These are phyloP conservation scores for Candida loeiensis DNA, from an alignment of 805 yeast genomes.

Conservation along the genomic window DNA sequence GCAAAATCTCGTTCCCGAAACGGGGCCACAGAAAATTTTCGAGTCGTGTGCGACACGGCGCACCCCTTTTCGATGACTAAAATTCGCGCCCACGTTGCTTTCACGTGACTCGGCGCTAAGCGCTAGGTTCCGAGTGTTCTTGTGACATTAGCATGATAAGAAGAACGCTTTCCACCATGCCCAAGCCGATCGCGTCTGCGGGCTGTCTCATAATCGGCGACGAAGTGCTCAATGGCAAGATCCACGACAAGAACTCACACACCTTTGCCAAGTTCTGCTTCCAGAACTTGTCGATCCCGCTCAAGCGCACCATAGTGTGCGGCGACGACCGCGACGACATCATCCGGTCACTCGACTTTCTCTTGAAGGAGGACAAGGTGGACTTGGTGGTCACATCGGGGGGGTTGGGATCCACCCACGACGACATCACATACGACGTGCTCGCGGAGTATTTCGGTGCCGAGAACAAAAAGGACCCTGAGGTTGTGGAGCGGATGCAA, in stretches of 20 bases:
- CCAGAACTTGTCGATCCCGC: constrained; percentile 55
- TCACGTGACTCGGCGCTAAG: neutral
- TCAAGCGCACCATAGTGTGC: constrained; percentile 64
- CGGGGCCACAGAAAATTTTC: constrained; percentile 1
- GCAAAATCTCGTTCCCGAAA: constrained; percentile 1
- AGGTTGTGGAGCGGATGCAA: constrained; percentile 60
- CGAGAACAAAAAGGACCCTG: constrained; percentile 49
- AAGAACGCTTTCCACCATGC: constrained; percentile 3
- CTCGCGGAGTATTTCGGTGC: constrained; percentile 63
- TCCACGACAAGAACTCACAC: constrained; percentile 71
- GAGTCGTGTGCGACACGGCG: neutral
- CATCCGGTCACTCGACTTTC: constrained; percentile 45
- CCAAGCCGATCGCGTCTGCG: constrained; percentile 30
- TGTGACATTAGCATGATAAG: neutral
- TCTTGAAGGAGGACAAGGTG: constrained; percentile 41
- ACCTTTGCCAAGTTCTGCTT: constrained; percentile 72
- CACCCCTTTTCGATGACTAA: neutral
- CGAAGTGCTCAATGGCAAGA: constrained; percentile 84
- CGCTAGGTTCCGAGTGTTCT: no score
- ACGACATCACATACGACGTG: constrained; percentile 78
- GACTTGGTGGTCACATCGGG: constrained; percentile 72
- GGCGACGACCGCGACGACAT: constrained; percentile 76
- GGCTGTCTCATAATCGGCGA: constrained; percentile 74
- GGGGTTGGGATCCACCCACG: constrained; percentile 85
- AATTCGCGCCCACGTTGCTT: neutral